Evolutionary conservation across 441 rosid species (phyloP), one percentile per base, ranked within the genome.

Genomic region (Bocquillonia castaneifolia): DNA sequence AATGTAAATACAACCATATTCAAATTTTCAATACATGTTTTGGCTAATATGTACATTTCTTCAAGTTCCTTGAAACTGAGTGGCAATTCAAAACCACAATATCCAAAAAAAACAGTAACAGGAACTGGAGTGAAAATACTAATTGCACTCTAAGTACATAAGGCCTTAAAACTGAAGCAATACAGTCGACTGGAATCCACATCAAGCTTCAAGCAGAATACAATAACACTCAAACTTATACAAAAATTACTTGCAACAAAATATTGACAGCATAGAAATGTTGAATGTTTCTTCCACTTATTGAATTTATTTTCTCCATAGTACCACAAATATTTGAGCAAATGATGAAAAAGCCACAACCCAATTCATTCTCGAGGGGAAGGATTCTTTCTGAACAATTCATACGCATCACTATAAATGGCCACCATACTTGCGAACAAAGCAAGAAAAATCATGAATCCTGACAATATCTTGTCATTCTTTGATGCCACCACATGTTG

Each of bases 381-480:
- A 18, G 69, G 37, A 12, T 63, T 74, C 34, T 66, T 70, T 20
- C 32, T 59, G 62, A 65, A 52, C 32, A 59, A 18, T 1, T 67
- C 63, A 42, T 26, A 64, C 17, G 70, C 67, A 69, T 74, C 66
- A 52, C 66, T 59, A 13, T 59, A 65, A 7, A 74, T 47, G n/a
- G 71, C 74, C 52, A 74, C 63, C 42, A 36, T n/a, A 57, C 58
- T 65, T 32, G 78, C 31, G 44, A 69, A 59, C 26, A 74, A 14
- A 70, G 74, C 78, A 51, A 74, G 74, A 34, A 69, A 45, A 39
- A 70, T 64, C 71, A 70, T 65, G 50, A 64, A 7, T 3, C 8
- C 52, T 1, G 59, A 51, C 42, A 65, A n/a, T 4, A 60, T 22
- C 67, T 65, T 65, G 18, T 69, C 74, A 63, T 59, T 65, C 70